phyloP scores from a whole-genome alignment of 805 yeast species.

The Pichia phayaonensis region DNA sequence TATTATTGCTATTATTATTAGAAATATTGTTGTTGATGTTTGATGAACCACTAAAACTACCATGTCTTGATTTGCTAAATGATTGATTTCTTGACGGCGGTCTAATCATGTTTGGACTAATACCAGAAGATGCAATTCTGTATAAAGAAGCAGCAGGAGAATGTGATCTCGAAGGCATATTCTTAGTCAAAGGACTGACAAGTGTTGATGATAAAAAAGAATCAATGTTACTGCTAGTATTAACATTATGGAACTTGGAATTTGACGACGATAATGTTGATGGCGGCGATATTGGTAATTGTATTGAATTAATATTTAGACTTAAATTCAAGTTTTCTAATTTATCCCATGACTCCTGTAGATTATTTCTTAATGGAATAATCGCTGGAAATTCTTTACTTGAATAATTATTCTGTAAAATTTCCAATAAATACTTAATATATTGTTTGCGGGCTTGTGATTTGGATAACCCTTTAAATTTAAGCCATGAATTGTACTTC shows the following conservation, averaged over 20 bases:
- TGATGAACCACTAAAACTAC: conserved; percentile 7
- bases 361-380: conserved; percentile 40
- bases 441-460: conserved; percentile 71
- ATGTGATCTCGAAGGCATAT: conserved; percentile 17
- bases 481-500: conserved; percentile 84
- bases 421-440: conserved; percentile 58
- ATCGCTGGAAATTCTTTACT: conserved; percentile 52
- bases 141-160: conserved; percentile 30
- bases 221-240: background rate
- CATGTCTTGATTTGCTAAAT: conserved; percentile 13
- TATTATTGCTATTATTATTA: background rate
- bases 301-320: background rate
- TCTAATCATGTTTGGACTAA: conserved; percentile 21
- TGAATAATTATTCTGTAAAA: conserved; percentile 61
- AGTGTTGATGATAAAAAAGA: background rate
- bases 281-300: background rate
- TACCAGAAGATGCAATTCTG: conserved; percentile 25
- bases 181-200: background rate
- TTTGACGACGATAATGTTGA: background rate
- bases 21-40: background rate
- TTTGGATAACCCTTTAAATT: conserved; percentile 57
- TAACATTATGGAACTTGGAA: background rate
- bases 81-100: conserved; percentile 25
- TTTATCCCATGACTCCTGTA: conserved; percentile 71
- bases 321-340: conserved; percentile 1